These are phyloP conservation scores for Capsicum baccatum DNA, from an alignment of 257 asterid species.

Conservation along the genomic window DNA sequence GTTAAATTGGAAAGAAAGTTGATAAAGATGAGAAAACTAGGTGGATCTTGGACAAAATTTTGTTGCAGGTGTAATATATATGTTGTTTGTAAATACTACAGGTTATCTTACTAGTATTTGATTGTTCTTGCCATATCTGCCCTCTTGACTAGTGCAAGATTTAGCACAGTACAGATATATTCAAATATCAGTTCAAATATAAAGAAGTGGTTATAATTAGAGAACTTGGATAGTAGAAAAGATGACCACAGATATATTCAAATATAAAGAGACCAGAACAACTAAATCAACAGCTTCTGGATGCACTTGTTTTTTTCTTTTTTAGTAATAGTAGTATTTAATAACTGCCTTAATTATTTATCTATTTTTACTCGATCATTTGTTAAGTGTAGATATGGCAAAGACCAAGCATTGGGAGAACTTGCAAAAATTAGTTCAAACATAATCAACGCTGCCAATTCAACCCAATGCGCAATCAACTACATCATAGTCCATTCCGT, in stretches of 20 bases:
- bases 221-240: too few species aligned
- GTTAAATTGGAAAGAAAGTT: slow-evolving; percentile 76
- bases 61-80: slow-evolving; percentile 31
- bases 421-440: background rate
- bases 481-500: too few species aligned
- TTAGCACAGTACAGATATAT: too few species aligned
- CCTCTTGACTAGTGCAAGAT: too few species aligned
- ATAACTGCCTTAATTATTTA: too few species aligned
- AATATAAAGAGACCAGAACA: background rate
- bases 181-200: too few species aligned
- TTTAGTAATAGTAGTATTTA: too few species aligned
- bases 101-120: background rate
- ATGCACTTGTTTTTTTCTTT: too few species aligned
- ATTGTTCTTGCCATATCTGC: background rate
- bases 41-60: slow-evolving; percentile 24
- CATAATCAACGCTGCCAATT: too few species aligned
- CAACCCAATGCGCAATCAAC: too few species aligned
- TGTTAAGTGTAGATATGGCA: background rate
- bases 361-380: background rate
- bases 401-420: background rate
- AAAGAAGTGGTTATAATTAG: too few species aligned
- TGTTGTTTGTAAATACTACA: background rate
- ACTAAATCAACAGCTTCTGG: too few species aligned
- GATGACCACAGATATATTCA: background rate
- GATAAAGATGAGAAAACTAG: slow-evolving; percentile 56